phyloP scores from a whole-genome alignment of 2,329 filamentous ascomycete species.

The Karstenula rhodostoma region DNA sequence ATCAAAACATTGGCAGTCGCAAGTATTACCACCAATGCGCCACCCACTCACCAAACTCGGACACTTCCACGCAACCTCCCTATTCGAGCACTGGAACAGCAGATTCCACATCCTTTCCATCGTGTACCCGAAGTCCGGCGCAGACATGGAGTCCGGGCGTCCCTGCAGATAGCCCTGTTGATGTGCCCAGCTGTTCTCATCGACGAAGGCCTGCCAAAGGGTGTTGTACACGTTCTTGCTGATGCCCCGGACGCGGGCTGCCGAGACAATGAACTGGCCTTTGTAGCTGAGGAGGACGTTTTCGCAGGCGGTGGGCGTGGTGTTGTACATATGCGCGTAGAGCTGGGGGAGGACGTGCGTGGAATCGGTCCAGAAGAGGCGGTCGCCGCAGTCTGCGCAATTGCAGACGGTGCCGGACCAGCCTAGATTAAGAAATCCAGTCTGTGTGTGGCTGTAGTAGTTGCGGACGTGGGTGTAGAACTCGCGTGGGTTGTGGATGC shows the following conservation, averaged over 20 bases:
- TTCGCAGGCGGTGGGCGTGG: constrained; percentile 29
- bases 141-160: constrained; percentile 25
- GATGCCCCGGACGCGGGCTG: constrained; percentile 50
- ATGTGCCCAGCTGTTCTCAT: constrained; percentile 33
- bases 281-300: constrained; percentile 53
- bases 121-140: constrained; percentile 31
- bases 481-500: constrained; percentile 49
- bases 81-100: constrained; percentile 31
- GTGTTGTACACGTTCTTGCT: constrained; percentile 42
- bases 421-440: constrained; percentile 56
- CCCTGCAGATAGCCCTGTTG: constrained; percentile 25
- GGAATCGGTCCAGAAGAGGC: constrained; percentile 49
- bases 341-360: constrained; percentile 50
- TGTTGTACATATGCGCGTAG: constrained; percentile 32
- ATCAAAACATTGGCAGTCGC: constrained; percentile 34
- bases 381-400: constrained; percentile 51
- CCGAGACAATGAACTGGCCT: constrained; percentile 57
- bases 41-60: constrained; percentile 30
- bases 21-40: constrained; percentile 23
- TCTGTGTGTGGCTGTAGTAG: constrained; percentile 49
- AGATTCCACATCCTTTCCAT: constrained; percentile 35
- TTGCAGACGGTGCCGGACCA: constrained; percentile 47
- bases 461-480: constrained; percentile 48
- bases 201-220: constrained; percentile 30
- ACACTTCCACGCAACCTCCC: constrained; percentile 34